Evolutionary conservation across 495 filamentous ascomycete species (phyloP).

Genomic region (Neurospora sp.): DNA sequence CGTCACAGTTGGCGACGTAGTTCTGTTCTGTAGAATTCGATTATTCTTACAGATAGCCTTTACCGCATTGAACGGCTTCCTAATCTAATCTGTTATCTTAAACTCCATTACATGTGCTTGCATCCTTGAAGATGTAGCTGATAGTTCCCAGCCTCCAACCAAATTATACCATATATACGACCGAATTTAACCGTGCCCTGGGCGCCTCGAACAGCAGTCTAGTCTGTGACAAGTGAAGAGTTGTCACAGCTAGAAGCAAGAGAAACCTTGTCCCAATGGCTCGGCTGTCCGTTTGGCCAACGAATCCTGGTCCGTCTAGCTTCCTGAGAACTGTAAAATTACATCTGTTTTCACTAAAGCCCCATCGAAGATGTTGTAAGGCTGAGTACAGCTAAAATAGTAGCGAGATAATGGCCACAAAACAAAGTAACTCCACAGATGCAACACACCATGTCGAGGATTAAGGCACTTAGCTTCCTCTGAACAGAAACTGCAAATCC

Average conservation of each 20-base stretch:
- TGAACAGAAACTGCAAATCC: slow-evolving; percentile 92
- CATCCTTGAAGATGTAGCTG: neutral
- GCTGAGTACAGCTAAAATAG: neutral
- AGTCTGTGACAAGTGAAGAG: neutral
- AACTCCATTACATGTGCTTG: neutral
- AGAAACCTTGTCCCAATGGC: neutral
- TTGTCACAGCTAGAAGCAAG: neutral
- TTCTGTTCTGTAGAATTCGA: neutral
- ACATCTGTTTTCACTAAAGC: neutral
- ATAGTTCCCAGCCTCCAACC: neutral
- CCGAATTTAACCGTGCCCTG: neutral
- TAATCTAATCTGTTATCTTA: neutral
- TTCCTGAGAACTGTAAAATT: neutral
- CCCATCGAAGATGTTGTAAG: neutral
- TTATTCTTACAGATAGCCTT: neutral
- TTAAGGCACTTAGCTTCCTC: slow-evolving; percentile 36
- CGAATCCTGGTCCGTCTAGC: neutral
- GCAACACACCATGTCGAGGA: neutral
- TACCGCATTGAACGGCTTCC: neutral
- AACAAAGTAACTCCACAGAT: neutral
- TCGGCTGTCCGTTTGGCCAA: neutral
- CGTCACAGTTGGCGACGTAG: neutral
- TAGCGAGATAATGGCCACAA: neutral
- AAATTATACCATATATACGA: neutral
- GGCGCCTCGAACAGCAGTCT: neutral